A percentile compares a stretch with the other conserved stretches of the same genome.
Evolutionary conservation across 768 basidiomycete species (phyloP).

Genomic region (Psilocybe tampanensis): DNA sequence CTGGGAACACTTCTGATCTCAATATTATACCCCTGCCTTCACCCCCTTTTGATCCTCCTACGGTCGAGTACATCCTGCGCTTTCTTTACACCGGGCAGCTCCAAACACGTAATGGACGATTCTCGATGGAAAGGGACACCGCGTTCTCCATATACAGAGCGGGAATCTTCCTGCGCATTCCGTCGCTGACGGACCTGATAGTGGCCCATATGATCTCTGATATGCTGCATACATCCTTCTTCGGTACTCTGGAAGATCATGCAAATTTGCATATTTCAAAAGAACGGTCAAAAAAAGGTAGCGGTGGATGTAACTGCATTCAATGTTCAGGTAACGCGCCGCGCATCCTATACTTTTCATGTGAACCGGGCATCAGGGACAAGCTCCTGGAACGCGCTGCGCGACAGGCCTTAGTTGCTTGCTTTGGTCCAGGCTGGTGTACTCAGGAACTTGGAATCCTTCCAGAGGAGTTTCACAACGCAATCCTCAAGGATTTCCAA

Average conservation of each 20-base stretch:
- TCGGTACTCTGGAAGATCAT: background rate
- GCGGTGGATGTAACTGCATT: background rate
- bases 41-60: background rate
- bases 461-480: background rate
- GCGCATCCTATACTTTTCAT: background rate
- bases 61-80: background rate
- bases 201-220: background rate
- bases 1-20: background rate
- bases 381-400: background rate
- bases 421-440: constrained; percentile 2
- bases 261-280: too few relatives aligned
- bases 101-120: background rate
- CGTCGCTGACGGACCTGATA: background rate
- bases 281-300: too few relatives aligned
- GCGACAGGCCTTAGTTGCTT: background rate
- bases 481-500: background rate
- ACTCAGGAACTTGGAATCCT: background rate
- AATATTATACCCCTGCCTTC: background rate
- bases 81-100: background rate
- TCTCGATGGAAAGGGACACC: background rate
- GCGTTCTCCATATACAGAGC: background rate
- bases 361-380: background rate
- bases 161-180: background rate
- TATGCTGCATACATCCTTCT: background rate
- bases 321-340: background rate